Evolutionary conservation across 1,284 basidiomycete genomes (phyloP), one percentile per base, ranked within the genome.

Genomic region (Boletus smithii): DNA sequence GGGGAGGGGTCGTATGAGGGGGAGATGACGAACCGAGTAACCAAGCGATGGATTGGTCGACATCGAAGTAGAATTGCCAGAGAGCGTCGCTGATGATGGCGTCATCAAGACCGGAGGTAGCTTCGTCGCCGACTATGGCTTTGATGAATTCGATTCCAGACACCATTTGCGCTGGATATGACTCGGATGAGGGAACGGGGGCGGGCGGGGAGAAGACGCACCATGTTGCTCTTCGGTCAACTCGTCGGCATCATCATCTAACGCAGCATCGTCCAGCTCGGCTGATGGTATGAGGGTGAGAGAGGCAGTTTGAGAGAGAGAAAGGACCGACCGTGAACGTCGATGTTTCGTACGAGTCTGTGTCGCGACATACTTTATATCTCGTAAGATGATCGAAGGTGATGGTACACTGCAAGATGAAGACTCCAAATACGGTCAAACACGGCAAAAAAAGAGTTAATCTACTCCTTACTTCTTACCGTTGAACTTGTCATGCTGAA

Each of bases 21-120:
- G 13, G 10, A 24, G 23, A 26, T 7, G 35, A 70, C 80, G 53
- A 54, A 89, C 88, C 81, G 34, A 87, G 58, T 20, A 93, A 73
- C 77, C 83, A 89, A 31, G 80, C 69, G 13, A 95, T 70, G 6
- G 89, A 83, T 60, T 85, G 78, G 33, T 91, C 83, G 16, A 89
- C 78, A 60, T 97, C 85, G 60, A 97, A 98, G 69, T 89, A 91
- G 58, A 76, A 83, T 57, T 98, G 85, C 88, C 93, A 98, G 36
- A 98, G 73, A 1, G 80, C 77, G 56, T 94, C 88, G 60, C 80
- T 82, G 65, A 99, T 88, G 42, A 81, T 76, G 32, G 71, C 67
- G 63, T 95, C 90, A 30, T 85, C 74, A 41, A 95, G 70, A 14
- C 82, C 84, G 27, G 83, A 85, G 34, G 71, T 60, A 7, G 75